Base-by-base conservation (phyloP, 345 rosid genomes). In the Brassica nigra region DNA sequence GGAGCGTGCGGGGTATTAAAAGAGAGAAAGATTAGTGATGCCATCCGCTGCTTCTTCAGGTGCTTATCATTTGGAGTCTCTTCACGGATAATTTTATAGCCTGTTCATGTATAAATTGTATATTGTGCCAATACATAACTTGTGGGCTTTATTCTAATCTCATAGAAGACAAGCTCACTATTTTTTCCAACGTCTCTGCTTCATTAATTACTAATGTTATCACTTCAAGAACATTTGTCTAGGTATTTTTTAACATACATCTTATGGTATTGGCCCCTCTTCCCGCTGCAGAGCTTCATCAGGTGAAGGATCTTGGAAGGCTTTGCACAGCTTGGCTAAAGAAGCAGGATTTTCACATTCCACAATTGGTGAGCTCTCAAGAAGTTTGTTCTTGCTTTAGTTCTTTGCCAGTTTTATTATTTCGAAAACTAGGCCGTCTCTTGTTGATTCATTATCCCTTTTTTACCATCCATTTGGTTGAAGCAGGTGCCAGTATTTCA, bases 21-120 rank as follows among this genome's bases (percentile, higher is more conserved):
- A 84, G 98, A 92, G 80, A 88, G 59, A 76, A 95, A 95, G 89
- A 86, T 87, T 30, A 70, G 64, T 81, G 97, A 91, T 84, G 94
- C 99, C 79, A 85, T 95, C 75, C 86, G 92, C 75, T 86, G 90
- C 85, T 95, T 95, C 83, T 95, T 93, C 88, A 89, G 97, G 99
- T 95, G 75, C 66, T 73, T 58, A 73, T 72, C 36, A 14, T 72
- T 44, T 76, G 36, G 15, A 72, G 15, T 76, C 33, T 76, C 18
- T 15, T 71, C 55, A 70, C 10, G 6, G n/a, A 54, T 27, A 61
- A 18, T 66, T 28, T 76, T 72, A 47, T 27, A 72, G 15, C 23
- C 37, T 4, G 3, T 66, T 66, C 62, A 75, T 64, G 39, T 54
- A 9, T n/a, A 27, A 54, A 36, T 68, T 29, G 31, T 62, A 37